Evolutionary conservation across 345 rosid species (phyloP), one percentile per base, ranked within the genome.

Genomic region (Sisymbrium irio): DNA sequence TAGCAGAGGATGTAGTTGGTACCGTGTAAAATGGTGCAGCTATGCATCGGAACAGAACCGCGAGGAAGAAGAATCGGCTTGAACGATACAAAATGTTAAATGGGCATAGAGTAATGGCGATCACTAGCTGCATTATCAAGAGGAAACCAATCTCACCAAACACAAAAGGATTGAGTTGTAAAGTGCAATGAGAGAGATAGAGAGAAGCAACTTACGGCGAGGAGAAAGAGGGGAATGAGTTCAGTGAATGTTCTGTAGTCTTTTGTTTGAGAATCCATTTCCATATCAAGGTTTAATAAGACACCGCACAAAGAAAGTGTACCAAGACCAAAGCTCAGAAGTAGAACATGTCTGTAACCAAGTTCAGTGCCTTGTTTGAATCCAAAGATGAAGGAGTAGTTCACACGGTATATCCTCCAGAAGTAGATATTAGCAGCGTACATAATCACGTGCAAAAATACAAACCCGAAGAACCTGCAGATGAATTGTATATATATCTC

Each of bases 251-350:
- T 80, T 50, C 39, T 6, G 66, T 78, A 92, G 46, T 78, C 75
- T 44, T 77, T 63, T 22, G 96, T 89, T 63, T 67, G 73, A 20
- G 84, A 79, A 50, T 89, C 88, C 84, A 92, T 88, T 36, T 92
- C 92, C 97, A 92, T 85, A 65, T 92, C 93, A 73, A 92, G 80
- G 78, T 89, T 85, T 32, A 87, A 80, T 17, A 89, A 70, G n/a
- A 82, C 84, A 25, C 82, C 80, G 18, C 70, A 80, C 10, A 92
- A 67, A 39, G 88, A 70, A 8, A 89, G 78, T 46, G 88, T 85
- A 18, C 89, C 81, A 42, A 91, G 86, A 55, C 33, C 86, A 28
- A 82, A 79, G 62, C 87, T 53, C 11, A 87, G 74, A 14, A 87
- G 89, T 19, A 86, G 76, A 27, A 86, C 89, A 78, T 89, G 83